These are phyloP conservation scores for Asterionellopsis glacialis DNA, from an alignment of 108 stramenopile genomes.

Conservation along the genomic window DNA sequence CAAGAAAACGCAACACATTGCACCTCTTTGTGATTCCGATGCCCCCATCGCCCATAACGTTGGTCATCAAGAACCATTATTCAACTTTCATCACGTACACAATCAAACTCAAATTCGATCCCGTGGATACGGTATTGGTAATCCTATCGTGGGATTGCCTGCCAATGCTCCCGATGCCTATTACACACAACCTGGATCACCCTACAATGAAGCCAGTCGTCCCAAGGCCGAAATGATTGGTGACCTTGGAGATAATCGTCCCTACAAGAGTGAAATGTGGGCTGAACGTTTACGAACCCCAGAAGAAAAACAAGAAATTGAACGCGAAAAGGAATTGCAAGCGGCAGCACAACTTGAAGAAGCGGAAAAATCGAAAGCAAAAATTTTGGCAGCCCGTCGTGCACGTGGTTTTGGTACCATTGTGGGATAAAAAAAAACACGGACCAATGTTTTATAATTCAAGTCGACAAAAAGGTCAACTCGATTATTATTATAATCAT, in stretches of 20 bases:
- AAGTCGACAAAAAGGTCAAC: no score
- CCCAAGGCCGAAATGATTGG: slow-evolving; percentile 63
- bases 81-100: slow-evolving; percentile 79
- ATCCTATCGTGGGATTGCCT: slow-evolving; percentile 76
- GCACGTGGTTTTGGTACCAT: slow-evolving; percentile 9
- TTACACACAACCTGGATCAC: slow-evolving; percentile 94
- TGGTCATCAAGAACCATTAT: slow-evolving; percentile 70
- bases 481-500: no score
- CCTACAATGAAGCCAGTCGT: slow-evolving; percentile 77
- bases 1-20: slow-evolving; percentile 35
- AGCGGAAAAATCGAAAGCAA: neutral
- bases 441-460: no score
- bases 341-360: slow-evolving; percentile 16
- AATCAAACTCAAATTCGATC: slow-evolving; percentile 80
- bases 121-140: slow-evolving; percentile 85
- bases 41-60: slow-evolving; percentile 65
- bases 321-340: slow-evolving; percentile 20
- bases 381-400: slow-evolving; percentile 5
- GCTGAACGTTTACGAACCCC: slow-evolving; percentile 74
- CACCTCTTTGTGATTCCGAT: slow-evolving; percentile 47
- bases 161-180: slow-evolving; percentile 71
- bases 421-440: no score
- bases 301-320: slow-evolving; percentile 61
- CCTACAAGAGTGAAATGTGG: slow-evolving; percentile 87
- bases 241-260: slow-evolving; percentile 78